Base-by-base conservation (phyloP, 306 rosid species). In the Lotus japonicus region DNA sequence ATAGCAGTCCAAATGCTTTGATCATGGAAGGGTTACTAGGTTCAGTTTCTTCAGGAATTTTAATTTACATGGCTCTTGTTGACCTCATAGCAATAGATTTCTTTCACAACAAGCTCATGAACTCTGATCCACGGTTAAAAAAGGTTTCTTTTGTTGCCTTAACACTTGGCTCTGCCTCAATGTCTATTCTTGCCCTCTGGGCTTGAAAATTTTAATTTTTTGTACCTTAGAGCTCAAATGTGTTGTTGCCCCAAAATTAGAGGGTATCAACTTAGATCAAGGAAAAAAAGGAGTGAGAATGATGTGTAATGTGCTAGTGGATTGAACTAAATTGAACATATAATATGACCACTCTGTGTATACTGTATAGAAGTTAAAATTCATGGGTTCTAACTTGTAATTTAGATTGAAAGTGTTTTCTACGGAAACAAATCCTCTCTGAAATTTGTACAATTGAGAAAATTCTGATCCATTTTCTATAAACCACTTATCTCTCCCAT, bases 121-220 rank as follows among this genome's bases (percentile, higher is more conserved):
- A 44, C 72, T 86, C 97, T 0, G 68, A 65, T 68, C 70, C 65
- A 10, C 19, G 42, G 43, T 48, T 94, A 70, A 88, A 91, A 53
- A 90, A 83, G 75, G 74, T 64, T 2, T 90, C 90, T 21, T 90
- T 85, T 67, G 31, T 84, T 21, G 98, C 98, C 41, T 80, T 94
- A 60, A 84, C 80, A 38, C 86, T 94, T 12, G 97, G 98, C 59
- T 94, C 97, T 57, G 68, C 83, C 19, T 64, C 92, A 0, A 94
- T 90, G 98, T 94, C 98, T 53, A 77, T 94, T 75, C 86, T 94
- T 0, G 97, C 97, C 16, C 43, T 90, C 2, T 94, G 98, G 98
- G 98, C 97, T 49, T 92, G 84, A 81, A 31, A 14, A 0, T 28
- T n/a, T n/a, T 21, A 21, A 1, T 5, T 55, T 81, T 78, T 56